Base-by-base conservation (phyloP, 306 rosid genomes). In the Citrullus colocynthis region DNA sequence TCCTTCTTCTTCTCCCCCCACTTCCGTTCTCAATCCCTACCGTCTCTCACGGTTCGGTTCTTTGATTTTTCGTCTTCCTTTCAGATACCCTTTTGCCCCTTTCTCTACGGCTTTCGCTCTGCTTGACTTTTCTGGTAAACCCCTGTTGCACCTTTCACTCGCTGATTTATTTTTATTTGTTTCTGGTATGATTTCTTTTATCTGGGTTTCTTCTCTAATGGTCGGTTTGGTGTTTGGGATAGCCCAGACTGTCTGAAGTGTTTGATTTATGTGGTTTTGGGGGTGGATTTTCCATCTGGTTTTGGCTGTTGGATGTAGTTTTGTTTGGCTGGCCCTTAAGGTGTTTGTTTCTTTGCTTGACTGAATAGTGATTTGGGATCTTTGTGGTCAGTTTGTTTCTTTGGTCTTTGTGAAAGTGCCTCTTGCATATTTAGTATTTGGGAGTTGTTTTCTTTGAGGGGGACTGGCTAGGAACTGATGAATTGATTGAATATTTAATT, bases 41-140 rank as follows among this genome's bases (percentile, higher is more conserved):
- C 20, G 36, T 12, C 63, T 55, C 8, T 34, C 6, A 56, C 36
- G 32, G 7, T 39, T 67, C 78, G 24, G 30, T 54, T 80, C 76
- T 77, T 64, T 77, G 86, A 77, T 75, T 81, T 81, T 84, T 49
- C 60, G 80, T 84, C 76, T 80, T 67, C 69, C 9, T 78, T 86
- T 75, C 30, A 75, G 81, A 80, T 78, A 62, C 82, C 56, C 58
- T 73, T 39, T 69, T 69, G 74, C 37, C 56, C 45, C 48, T 76
- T 75, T 57, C 82, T 81, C 77, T 74, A 72, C 85, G 82, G 63
- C 59, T 65, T 85, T 84, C 84, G 80, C 82, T 81, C 45, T 78
- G 72, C 79, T 78, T 79, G 36, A 41, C 76, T 80, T 82, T 77
- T 60, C 82, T 70, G 85, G 81, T 81, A 80, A 8, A 72, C 32